Conservation (phyloP, 163 green algal species). For the Botryococcus braunii region DNA sequence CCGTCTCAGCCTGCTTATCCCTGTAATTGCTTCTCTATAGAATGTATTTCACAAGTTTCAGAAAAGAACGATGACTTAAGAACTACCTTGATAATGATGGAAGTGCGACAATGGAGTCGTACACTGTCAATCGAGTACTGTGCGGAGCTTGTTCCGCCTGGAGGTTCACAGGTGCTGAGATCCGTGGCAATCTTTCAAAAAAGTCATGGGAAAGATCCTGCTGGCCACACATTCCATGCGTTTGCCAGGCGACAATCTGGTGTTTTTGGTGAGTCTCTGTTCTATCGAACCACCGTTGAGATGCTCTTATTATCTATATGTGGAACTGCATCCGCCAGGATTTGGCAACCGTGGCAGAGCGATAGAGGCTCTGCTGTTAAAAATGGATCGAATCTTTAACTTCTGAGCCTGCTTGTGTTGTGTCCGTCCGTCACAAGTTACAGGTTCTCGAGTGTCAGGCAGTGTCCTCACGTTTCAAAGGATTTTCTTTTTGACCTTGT, state of each 20-base stretch:
- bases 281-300: neutral
- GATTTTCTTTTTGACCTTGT: no score
- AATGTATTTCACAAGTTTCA: no score
- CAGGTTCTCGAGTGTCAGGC: neutral
- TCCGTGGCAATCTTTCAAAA: constrained; percentile 28
- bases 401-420: neutral
- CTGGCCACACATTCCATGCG: constrained; percentile 54
- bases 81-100: no score
- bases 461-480: no score
- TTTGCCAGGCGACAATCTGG: constrained; percentile 49
- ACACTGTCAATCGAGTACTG: constrained; percentile 14
- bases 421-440: neutral
- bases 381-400: neutral
- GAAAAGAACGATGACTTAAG: no score
- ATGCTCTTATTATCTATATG: neutral
- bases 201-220: constrained; percentile 44
- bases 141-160: constrained; percentile 17
- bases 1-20: no score
- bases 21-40: no score
- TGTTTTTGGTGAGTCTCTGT: constrained; percentile 40
- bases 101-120: no score
- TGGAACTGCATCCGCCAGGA: neutral
- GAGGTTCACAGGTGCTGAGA: constrained; percentile 19
- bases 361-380: neutral
- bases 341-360: neutral